phyloP scores from a whole-genome alignment of 768 basidiomycete species.

The Pleurotus tuber-regium region DNA sequence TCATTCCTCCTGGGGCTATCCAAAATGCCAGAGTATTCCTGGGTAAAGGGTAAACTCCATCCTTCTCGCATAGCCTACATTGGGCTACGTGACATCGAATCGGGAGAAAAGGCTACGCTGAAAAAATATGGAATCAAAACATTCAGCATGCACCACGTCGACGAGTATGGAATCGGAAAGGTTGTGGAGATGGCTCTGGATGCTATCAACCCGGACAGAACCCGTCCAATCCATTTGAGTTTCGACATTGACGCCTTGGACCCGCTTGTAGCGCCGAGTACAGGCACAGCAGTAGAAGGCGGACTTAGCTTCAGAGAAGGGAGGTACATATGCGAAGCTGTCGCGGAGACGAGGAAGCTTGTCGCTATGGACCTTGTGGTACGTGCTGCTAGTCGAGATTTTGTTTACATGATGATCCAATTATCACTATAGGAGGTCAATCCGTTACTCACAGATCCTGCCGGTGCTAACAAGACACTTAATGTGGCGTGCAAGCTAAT shows the following conservation, averaged over 20 bases:
- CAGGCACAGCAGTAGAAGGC: slow-evolving; percentile 71
- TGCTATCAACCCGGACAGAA: slow-evolving; percentile 63
- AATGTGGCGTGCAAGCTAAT: slow-evolving; percentile 70
- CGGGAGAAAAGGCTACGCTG: slow-evolving; percentile 66
- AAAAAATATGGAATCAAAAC: slow-evolving; percentile 54
- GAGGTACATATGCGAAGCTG: slow-evolving; percentile 74
- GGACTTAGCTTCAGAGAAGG: slow-evolving; percentile 82
- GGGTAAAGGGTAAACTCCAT: slow-evolving; percentile 44
- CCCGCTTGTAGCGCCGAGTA: slow-evolving; percentile 72
- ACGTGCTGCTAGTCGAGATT: too few species aligned
- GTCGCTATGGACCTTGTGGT: slow-evolving; percentile 79
- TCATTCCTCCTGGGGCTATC: slow-evolving; percentile 63
- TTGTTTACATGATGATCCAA: too few species aligned
- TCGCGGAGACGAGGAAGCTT: slow-evolving; percentile 72
- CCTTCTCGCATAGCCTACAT: slow-evolving; percentile 69
- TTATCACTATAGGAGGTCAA: slow-evolving; percentile 64
- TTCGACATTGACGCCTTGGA: slow-evolving; percentile 80
- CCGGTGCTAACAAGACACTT: slow-evolving; percentile 66
- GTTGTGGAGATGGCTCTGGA: slow-evolving; percentile 81
- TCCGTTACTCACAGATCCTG: slow-evolving; percentile 58
- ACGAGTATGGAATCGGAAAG: slow-evolving; percentile 67
- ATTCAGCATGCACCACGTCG: slow-evolving; percentile 68
- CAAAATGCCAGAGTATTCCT: slow-evolving; percentile 15
- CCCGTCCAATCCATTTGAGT: slow-evolving; percentile 68
- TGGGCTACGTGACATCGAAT: slow-evolving; percentile 73